Evolutionary conservation across 805 yeast genomes (phyloP).

Genomic region (Kazachstania psychrophila): DNA sequence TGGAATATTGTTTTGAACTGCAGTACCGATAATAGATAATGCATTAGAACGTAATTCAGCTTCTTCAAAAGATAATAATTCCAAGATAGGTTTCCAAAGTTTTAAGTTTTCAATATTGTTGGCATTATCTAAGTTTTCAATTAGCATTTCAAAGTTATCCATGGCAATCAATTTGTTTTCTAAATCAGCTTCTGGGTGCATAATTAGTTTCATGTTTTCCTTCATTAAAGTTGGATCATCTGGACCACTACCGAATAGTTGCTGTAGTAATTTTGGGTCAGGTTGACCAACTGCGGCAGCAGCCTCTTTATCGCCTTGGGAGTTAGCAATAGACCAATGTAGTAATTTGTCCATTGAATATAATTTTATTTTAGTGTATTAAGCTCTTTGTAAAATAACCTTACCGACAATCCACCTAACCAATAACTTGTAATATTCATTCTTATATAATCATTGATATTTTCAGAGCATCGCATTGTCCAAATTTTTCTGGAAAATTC

Average conservation of each 20-base stretch:
- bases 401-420: too few relatives aligned
- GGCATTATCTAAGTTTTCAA: slow-evolving; percentile 91
- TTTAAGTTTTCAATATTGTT: slow-evolving; percentile 77
- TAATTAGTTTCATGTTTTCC: slow-evolving; percentile 55
- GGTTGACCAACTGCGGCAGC: slow-evolving; percentile 54
- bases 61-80: slow-evolving; percentile 38
- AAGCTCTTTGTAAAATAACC: too few relatives aligned
- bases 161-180: slow-evolving; percentile 67
- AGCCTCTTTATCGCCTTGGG: slow-evolving; percentile 64
- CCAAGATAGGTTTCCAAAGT: slow-evolving; percentile 69
- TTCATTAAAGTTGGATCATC: slow-evolving; percentile 89
- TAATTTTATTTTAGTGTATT: too few relatives aligned
- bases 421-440: too few relatives aligned
- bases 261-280: slow-evolving; percentile 70
- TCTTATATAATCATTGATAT: slow-evolving; percentile 1
- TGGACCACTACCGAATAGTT: slow-evolving; percentile 67
- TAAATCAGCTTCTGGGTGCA: slow-evolving; percentile 46
- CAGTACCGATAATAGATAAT: slow-evolving; percentile 74
- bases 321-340: slow-evolving; percentile 83
- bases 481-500: slow-evolving; percentile 4
- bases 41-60: slow-evolving; percentile 46
- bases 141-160: slow-evolving; percentile 87
- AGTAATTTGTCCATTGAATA: slow-evolving; percentile 92
- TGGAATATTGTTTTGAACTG: slow-evolving; percentile 81
- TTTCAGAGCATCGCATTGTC: too few relatives aligned